A percentile compares a stretch with the other conserved stretches of the same genome.
Conservation (phyloP, 2,329 filamentous ascomycete genomes). For the Alternaria infectoria region DNA sequence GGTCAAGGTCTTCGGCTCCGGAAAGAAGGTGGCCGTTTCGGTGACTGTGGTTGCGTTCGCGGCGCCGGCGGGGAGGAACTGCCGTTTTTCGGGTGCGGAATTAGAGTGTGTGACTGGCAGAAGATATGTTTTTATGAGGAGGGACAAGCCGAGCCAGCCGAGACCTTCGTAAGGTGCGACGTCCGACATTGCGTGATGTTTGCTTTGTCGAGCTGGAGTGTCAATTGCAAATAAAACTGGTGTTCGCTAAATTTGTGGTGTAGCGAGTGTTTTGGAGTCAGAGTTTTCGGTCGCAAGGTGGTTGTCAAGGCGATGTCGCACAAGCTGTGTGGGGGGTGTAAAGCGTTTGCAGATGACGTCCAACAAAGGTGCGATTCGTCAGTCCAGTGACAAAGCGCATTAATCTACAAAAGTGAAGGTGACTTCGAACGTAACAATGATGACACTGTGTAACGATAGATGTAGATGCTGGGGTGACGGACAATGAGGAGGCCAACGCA, state of each 20-base stretch:
- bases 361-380: neutral
- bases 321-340: neutral
- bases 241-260: neutral
- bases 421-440: neutral
- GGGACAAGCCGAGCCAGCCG: neutral
- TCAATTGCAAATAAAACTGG: neutral
- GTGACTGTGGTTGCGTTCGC: neutral
- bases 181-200: neutral
- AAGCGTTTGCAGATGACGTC: neutral
- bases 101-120: neutral
- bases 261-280: neutral
- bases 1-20: neutral
- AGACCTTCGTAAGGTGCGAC: neutral
- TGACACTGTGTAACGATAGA: neutral
- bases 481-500: neutral
- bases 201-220: neutral
- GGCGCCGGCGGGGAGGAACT: neutral
- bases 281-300: neutral
- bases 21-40: neutral
- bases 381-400: neutral
- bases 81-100: neutral
- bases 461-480: neutral
- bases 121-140: neutral
- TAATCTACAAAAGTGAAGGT: neutral
- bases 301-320: neutral